phyloP scores from a whole-genome alignment of 768 basidiomycete species.

The Suillus sp. region DNA sequence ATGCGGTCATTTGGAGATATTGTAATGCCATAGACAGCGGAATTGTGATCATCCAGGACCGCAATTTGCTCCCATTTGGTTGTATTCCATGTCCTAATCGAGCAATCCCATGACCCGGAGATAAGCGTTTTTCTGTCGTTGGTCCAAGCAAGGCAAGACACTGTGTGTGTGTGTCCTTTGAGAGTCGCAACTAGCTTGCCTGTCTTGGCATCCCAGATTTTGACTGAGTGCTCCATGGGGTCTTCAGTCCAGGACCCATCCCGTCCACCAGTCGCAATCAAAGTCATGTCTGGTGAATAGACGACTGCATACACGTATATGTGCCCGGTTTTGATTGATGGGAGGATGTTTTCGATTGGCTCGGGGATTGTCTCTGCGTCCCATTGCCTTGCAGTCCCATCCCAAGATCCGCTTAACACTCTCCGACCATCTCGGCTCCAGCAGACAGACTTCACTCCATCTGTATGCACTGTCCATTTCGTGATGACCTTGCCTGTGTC shows the following conservation, averaged over 20 bases:
- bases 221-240: rapidly evolving
- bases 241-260: background rate
- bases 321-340: background rate
- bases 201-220: constrained; percentile 6
- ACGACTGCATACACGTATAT: rapidly evolving
- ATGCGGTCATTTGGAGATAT: background rate
- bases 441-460: background rate
- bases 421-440: background rate
- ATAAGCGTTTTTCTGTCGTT: background rate
- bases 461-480: background rate
- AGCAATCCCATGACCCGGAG: background rate
- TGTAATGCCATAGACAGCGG: constrained; percentile 13
- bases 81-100: background rate
- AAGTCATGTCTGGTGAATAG: constrained; percentile 9
- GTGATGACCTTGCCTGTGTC: background rate
- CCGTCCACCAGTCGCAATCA: constrained; percentile 1
- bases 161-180: background rate
- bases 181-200: constrained; percentile 1
- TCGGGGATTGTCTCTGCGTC: background rate
- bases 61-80: background rate
- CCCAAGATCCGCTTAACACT: background rate
- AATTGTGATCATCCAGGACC: background rate
- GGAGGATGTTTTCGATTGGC: background rate
- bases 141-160: background rate
- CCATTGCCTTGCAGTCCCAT: background rate